Evolutionary conservation across 2,329 filamentous ascomycete genomes (phyloP), one percentile per base, ranked within the genome.

Genomic region (Nannizzia gypsea): DNA sequence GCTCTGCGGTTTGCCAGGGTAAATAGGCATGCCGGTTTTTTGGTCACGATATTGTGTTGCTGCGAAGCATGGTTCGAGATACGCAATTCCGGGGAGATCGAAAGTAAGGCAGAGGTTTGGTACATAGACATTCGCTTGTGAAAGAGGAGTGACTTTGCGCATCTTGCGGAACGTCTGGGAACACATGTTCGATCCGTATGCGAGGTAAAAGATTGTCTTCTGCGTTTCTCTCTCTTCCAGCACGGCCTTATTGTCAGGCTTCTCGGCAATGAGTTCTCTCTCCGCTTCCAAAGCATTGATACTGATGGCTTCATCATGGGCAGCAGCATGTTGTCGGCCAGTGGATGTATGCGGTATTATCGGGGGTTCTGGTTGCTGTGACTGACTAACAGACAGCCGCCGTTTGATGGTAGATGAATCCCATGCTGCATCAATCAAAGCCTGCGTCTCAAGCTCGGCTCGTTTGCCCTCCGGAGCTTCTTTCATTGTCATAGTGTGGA

Each of bases 181-280:
- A 62, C 81, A 84, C 63, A 97, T 82, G 71, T 97, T 97, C 58
- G 90, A 96, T 65, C 92, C 93, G 71, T 96, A 97, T 9, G 91
- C 92, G 22, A 92, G 82, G 71, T 92, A 92, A 57, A 91, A 80
- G 26, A 90, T 79, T 1, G 87, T 87, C 42, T 76, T 63, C 38
- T 69, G 63, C 36, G 34, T 26, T 31, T 44, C 26, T 26, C 63
- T 15, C 50, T 60, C 28, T 60, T 63, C 28, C 13, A 54, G n/a
- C 8, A 54, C 11, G 6, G 50, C 50, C 50, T 20, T 28, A 13
- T 54, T 54, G 58, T 62, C 38, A 20, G 66, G 57, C 38, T 67
- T 65, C 17, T 64, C 64, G 3, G 65, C 42, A 15, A 70, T 64
- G 48, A 66, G 61, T 9, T 54, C 31, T 54, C 50, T n/a, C 26